Evolutionary conservation across 257 asterid species (phyloP), one percentile per base, ranked within the genome.

Genomic region (Handroanthus guayacan): DNA sequence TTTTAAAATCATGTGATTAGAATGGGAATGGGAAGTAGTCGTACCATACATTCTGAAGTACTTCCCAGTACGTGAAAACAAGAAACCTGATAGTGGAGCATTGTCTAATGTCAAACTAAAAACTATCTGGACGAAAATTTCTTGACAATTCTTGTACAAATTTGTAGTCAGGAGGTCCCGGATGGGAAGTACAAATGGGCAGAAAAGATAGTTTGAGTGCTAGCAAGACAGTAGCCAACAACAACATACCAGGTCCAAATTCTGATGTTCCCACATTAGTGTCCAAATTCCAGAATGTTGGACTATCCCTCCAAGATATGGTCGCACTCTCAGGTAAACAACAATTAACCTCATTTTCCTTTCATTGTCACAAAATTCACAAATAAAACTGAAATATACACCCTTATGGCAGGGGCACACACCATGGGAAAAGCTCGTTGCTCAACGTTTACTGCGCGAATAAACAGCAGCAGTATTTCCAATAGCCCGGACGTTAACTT

Each of bases 341-440:
- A n/a, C 0, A 39, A 39, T 39, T 1, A 41, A 16, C 77, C 71
- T 39, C 18, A 2, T 43, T 54, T 1, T 1, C 39, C 41, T 7
- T 9, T 17, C 31, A 25, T 25, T 25, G 31, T 25, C 31, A 25
- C 31, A 25, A 25, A 25, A 25, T 25, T 25, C 31, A 25, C 31
- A 0, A 25, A 25, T 25, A 25, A 25, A 25, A 25, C 31, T 25
- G 31, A 25, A 25, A 25, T 25, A 25, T 25, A 25, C 1, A 25
- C 31, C 31, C 31, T 25, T 25, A 25, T 25, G 31, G 6, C 85
- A 88, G 97, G 96, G 17, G 97, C 98, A 0, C 98, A 92, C 86
- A 94, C 99, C 6, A 66, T 92, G 75, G 98, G 98, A 6, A 90
- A 87, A 78, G 99, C 96, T 5, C 88, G 97, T 20, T 94, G 99